Evolutionary conservation across 306 rosid genomes (phyloP).

Genomic region (Malus domestica): DNA sequence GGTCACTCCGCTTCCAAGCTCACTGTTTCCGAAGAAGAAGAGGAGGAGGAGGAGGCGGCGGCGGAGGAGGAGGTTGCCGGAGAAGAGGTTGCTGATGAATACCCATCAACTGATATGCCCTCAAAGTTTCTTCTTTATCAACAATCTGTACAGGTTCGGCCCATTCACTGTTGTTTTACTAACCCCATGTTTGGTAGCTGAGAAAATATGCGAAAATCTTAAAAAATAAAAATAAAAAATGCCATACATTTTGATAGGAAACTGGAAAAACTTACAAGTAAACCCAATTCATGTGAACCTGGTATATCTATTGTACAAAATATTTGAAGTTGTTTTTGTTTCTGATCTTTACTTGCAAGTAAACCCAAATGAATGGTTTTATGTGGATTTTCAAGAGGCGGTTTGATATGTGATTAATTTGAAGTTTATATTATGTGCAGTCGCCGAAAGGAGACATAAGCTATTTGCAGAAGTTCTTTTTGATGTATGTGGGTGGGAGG

Average conservation of each 20-base stretch:
- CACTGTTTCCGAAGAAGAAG: conserved; percentile 20
- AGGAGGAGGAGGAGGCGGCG: conserved; percentile 9
- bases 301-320: no score
- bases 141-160: conserved; percentile 78
- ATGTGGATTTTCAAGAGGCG: not conserved
- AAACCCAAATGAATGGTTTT: not conserved
- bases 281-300: no score
- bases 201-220: not conserved
- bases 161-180: not conserved
- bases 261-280: not conserved
- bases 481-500: conserved; percentile 90
- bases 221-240: not conserved
- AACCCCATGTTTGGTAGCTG: not conserved
- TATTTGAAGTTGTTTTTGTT: not conserved
- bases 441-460: conserved; percentile 94
- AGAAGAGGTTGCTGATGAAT: conserved; percentile 10
- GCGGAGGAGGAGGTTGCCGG: conserved; percentile 14
- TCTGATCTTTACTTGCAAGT: not conserved
- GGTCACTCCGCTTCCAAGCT: conserved; percentile 24
- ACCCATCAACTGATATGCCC: conserved; percentile 48
- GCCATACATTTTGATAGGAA: not conserved
- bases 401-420: conserved; percentile 15
- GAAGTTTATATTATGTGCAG: conserved; percentile 34
- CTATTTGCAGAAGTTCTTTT: conserved; percentile 85
- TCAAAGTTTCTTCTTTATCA: conserved; percentile 81